Evolutionary conservation across 1,284 basidiomycete genomes (phyloP).

Genomic region (Naganishia sp.): DNA sequence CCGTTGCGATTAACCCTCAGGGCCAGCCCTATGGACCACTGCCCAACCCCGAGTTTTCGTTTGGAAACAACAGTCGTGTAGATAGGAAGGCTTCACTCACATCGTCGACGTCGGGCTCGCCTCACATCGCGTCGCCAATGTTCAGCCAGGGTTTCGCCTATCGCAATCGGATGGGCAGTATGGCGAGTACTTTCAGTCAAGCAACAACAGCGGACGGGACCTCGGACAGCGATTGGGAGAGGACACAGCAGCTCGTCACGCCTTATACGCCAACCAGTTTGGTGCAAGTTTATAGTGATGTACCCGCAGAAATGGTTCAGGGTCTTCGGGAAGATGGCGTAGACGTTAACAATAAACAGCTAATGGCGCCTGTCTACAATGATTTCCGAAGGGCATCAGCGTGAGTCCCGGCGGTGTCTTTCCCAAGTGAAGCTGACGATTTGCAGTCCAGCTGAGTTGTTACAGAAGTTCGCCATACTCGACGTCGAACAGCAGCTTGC

Average conservation of each 20-base stretch:
- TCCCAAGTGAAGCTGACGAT: not conserved
- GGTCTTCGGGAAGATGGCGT: not conserved
- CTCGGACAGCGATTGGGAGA: slow-evolving; percentile 27
- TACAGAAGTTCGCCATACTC: slow-evolving; percentile 21
- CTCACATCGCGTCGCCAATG: slow-evolving; percentile 2
- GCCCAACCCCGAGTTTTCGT: slow-evolving; percentile 32
- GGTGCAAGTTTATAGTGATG: not conserved
- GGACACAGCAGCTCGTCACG: slow-evolving; percentile 12
- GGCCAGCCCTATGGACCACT: slow-evolving; percentile 15
- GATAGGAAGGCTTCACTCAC: not conserved
- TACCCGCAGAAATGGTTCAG: not conserved
- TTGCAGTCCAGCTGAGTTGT: slow-evolving; percentile 27
- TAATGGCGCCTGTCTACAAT: slow-evolving; percentile 8
- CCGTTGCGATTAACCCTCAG: not conserved
- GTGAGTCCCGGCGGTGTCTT: slow-evolving; percentile 15
- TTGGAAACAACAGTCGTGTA: slow-evolving; percentile 9
- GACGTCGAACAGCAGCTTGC: slow-evolving; percentile 24
- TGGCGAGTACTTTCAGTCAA: slow-evolving; percentile 33
- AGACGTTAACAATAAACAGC: not conserved
- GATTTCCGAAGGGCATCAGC: slow-evolving; percentile 31
- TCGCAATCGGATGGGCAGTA: slow-evolving; percentile 32
- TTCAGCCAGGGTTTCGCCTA: slow-evolving; percentile 1
- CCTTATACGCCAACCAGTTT: slow-evolving; percentile 3
- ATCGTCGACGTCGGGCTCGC: not conserved
- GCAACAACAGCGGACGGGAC: slow-evolving; percentile 28